Evolutionary conservation across 495 filamentous ascomycete species (phyloP), one percentile per base, ranked within the genome.

Genomic region (Pseudomonodictys pantanalensis): DNA sequence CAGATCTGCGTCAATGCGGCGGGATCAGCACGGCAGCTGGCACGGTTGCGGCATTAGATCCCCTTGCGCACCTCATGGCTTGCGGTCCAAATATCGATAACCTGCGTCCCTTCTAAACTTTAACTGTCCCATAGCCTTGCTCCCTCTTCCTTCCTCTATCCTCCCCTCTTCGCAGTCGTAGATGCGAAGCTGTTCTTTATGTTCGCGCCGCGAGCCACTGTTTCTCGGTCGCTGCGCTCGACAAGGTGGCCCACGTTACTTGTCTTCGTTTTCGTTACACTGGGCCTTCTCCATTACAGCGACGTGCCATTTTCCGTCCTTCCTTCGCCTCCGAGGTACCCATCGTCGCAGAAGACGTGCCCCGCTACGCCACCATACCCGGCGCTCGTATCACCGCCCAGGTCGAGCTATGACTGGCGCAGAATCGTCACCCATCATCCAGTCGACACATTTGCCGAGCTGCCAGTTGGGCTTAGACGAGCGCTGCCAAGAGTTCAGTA

Each of bases 401-500:
- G 24, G n/a, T 5, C 8, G 10, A 25, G 50, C 4, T 54, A 53
- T 29, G 25, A 54, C 54, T 62, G 59, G 59, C 10, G 49, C n/a
- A 29, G 22, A 10, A 51, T 62, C 28, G 17, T 28, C n/a, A 48
- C 46, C 11, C 51, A 56, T 22, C 22, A 62, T 33, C 59, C 59
- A 1, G 59, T 62, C 12, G 7, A 38, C 20, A 20, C 41, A 9
- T 39, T 56, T 20, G 28, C 44, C 5, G n/a, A 33, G 11, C 52
- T 62, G 2, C 59, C 59, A 10, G 23, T 18, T 10, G 1, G 4
- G 17, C n/a, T 15, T 30, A 43, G 32, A 17, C 49, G 38, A 20
- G 25, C 24, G 20, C 17, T 62, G 22, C 52, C 59, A 11, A 20
- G n/a, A 5, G 30, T 62, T 8, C 59, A 62, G 42, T 56, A 56